Base-by-base conservation (phyloP, 805 yeast species). In the Saturnispora gosingensis region DNA sequence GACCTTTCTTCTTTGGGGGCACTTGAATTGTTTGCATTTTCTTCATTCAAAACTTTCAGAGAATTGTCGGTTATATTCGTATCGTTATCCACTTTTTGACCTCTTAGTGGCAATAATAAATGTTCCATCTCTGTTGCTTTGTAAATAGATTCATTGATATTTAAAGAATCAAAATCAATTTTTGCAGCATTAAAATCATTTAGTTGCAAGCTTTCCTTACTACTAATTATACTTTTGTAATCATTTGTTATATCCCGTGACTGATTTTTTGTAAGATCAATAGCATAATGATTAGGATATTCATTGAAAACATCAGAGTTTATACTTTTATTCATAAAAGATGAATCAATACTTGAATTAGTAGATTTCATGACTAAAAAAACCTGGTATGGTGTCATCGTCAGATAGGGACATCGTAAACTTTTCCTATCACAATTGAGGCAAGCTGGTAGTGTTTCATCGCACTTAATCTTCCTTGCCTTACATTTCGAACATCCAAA, bases 401-500 rank as follows among this genome's bases (percentile, higher is more conserved):
- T 46, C n/a, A 49, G 32, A 35, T 53, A 55, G 0, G 59, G 48
- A 34, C 57, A 56, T 16, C 10, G 5, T 2, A 51, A 20, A 13
- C 43, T 25, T 18, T 25, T 48, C 27, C 18, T 38, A 5, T 30
- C 16, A 39, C 58, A 56, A 30, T 45, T 48, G 1, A 22, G 58
- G 46, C 73, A 70, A 20, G 54, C 56, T 1, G 69, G 69, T 7
- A 59, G 46, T 1, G 53, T 50, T 45, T 66, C 69, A 47, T 64
- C 68, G 50, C 69, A 66, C 59, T 66, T 71, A 50, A 70, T 57
- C 49, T 69, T 70, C 24, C 73, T 58, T 42, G 67, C 48, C 54
- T 71, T 71, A 55, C 75, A 71, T 44, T 61, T 67, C n/a, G 57
- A 48, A 51, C 75, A 71, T 3, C 75, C 75, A 49, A 65, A 61